Evolutionary conservation across 164 flowering plant genomes (phyloP), one percentile per base, ranked within the genome.

Genomic region (Hamamelis virginiana): DNA sequence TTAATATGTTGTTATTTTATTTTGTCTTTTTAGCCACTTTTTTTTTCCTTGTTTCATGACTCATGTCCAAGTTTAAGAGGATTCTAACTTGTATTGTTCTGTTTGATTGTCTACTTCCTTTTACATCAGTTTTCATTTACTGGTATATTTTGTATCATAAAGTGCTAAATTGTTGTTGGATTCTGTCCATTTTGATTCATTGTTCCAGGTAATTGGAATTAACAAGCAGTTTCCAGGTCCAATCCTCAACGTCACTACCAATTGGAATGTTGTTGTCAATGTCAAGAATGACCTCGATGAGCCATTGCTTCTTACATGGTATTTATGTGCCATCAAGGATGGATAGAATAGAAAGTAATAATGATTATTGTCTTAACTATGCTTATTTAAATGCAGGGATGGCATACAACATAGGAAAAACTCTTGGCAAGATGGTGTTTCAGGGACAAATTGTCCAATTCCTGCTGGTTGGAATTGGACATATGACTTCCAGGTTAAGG

Each of bases 371-470:
- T 47, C 25, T 62, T 72, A 62, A 57, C 47, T 21, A 44, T 75
- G 61, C 44, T 72, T 53, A 23, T 70, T n/a, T 73, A 71, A 72
- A 55, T 85, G 82, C 84, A 94, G 98, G 97, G 75, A 89, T 79
- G 98, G 98, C 33, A 73, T 92, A 73, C 97, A 94, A 75, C 92
- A 86, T 14, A 80, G 98, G 72, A 91, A 84, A 73, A 87, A 92
- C 80, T 87, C 98, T 43, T 94, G 98, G 98, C 97, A 92, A 76
- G 97, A 94, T 83, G 98, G 98, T 63, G 98, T 94, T 47, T 76
- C 68, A 13, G 98, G 98, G 53, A 94, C 98, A 23, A 94, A 91
- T 76, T 94, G 98, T 78, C 95, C 97, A 15, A 94, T 94, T 74
- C 98, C 97, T 52, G 76, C 82, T 59, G 91, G 94, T 55, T 94